These are phyloP conservation scores for Cetradonia linearis DNA, from an alignment of 495 filamentous ascomycete species.

Conservation along the genomic window DNA sequence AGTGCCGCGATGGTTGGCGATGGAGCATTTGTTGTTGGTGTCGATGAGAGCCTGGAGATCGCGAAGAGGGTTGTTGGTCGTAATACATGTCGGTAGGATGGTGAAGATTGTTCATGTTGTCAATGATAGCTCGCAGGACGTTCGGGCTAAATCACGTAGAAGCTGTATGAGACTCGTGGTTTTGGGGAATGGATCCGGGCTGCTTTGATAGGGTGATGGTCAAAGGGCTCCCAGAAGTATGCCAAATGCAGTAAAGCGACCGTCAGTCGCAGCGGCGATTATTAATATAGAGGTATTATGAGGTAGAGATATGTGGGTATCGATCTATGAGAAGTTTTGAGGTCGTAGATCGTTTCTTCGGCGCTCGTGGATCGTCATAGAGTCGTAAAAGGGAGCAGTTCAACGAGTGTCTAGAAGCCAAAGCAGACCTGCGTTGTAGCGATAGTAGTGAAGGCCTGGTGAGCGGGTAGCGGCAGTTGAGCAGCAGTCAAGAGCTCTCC, in stretches of 20 bases:
- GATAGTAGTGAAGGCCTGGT: slow-evolving; percentile 5
- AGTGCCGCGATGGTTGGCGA: slow-evolving; percentile 57
- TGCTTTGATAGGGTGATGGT: not conserved
- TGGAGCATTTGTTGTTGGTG: slow-evolving; percentile 54
- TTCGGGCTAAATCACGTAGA: slow-evolving; percentile 2
- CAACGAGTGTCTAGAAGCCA: slow-evolving; percentile 12
- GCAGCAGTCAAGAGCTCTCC: slow-evolving; percentile 12
- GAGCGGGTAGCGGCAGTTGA: slow-evolving; percentile 10
- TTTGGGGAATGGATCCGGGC: not conserved
- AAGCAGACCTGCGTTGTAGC: slow-evolving; percentile 4
- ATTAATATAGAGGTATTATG: not conserved
- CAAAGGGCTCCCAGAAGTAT: slow-evolving; percentile 2
- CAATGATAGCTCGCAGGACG: not conserved
- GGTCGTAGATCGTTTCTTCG: slow-evolving; percentile 22
- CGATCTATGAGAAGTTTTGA: slow-evolving; percentile 16
- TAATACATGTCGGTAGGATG: slow-evolving; percentile 54
- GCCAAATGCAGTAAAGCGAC: not conserved
- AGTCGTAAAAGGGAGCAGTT: slow-evolving; percentile 13
- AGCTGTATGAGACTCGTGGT: slow-evolving; percentile 9
- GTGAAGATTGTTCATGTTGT: slow-evolving; percentile 41
- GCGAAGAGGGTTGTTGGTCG: slow-evolving; percentile 46
- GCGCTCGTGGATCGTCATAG: slow-evolving; percentile 15
- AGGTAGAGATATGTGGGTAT: slow-evolving; percentile 1
- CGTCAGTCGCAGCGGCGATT: not conserved
- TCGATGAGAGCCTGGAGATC: slow-evolving; percentile 51